These are phyloP conservation scores for Gnomoniopsis smithogilvyi DNA, from an alignment of 2,329 filamentous ascomycete species.

Conservation along the genomic window DNA sequence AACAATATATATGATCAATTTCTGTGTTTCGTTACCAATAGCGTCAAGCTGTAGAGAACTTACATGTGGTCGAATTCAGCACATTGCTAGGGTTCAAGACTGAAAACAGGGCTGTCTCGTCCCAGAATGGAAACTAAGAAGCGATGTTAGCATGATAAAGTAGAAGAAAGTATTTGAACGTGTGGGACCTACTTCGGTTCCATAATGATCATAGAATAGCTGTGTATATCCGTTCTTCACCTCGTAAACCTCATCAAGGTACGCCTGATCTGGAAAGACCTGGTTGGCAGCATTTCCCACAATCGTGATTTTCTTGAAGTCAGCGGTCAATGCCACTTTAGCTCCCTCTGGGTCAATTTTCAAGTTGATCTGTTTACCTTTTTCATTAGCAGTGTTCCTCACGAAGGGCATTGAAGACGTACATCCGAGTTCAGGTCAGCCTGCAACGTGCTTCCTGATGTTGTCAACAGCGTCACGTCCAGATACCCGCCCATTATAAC, in stretches of 20 bases:
- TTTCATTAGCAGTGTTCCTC: neutral
- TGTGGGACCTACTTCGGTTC: slow-evolving; percentile 1
- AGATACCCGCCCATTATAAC: slow-evolving; percentile 50
- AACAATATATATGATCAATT: too few species aligned
- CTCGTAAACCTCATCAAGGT: slow-evolving; percentile 19
- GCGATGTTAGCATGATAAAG: neutral
- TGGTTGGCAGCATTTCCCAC: slow-evolving; percentile 41
- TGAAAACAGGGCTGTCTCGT: slow-evolving; percentile 22
- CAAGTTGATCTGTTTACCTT: slow-evolving; percentile 39
- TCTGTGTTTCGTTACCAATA: neutral
- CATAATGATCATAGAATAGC: slow-evolving; percentile 13
- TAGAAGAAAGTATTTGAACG: neutral
- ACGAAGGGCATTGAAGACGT: neutral
- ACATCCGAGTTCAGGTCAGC: slow-evolving; percentile 27
- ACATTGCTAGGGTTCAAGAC: slow-evolving; percentile 19
- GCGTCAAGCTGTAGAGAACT: neutral
- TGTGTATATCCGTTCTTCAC: slow-evolving; percentile 21
- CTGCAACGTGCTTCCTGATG: slow-evolving; percentile 20
- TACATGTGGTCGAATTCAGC: slow-evolving; percentile 22
- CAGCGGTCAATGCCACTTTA: slow-evolving; percentile 45
- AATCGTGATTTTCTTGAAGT: slow-evolving; percentile 42
- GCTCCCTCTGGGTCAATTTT: slow-evolving; percentile 49
- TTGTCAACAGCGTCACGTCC: slow-evolving; percentile 36
- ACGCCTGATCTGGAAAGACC: slow-evolving; percentile 36
- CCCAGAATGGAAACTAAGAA: slow-evolving; percentile 22